Conservation (phyloP, 208 protist genomes). For the Wallacemonas sp. region DNA sequence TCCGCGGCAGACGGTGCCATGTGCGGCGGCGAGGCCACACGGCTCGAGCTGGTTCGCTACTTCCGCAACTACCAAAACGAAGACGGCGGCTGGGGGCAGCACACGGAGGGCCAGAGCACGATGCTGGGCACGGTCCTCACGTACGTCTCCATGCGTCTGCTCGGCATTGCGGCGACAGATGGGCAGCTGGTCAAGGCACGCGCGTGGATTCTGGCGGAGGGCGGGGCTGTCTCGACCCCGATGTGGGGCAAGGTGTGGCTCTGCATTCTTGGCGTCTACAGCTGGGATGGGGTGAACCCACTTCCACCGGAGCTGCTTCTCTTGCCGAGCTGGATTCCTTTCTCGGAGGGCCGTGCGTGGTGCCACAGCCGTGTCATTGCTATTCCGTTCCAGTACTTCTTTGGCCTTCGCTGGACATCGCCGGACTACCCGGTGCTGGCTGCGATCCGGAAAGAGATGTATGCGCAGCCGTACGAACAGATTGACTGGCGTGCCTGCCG, state of each 20-base stretch:
- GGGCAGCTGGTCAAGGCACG: constrained; percentile 49
- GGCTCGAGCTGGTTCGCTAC: constrained; percentile 93
- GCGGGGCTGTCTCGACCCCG: constrained; percentile 88
- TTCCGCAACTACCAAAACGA: constrained; percentile 93
- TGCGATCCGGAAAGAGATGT: constrained; percentile 89
- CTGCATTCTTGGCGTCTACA: constrained; percentile 88
- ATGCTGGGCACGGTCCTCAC: constrained; percentile 97
- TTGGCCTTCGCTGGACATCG: constrained; percentile 80
- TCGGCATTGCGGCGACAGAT: constrained; percentile 88
- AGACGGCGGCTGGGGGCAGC: constrained; percentile 96
- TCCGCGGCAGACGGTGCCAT: constrained; percentile 18
- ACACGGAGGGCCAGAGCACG: constrained; percentile 95
- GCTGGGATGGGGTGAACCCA: constrained; percentile 94
- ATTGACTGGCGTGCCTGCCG: constrained; percentile 88
- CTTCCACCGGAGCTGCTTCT: constrained; percentile 94
- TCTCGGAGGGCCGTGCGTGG: constrained; percentile 91
- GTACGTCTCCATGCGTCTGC: constrained; percentile 94
- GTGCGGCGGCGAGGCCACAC: constrained; percentile 45
- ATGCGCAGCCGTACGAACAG: constrained; percentile 65
- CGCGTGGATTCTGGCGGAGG: constrained; percentile 77
- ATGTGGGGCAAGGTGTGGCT: constrained; percentile 98
- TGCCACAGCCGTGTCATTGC: constrained; percentile 97
- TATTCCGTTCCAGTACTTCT: constrained; percentile 96
- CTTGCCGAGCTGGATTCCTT: constrained; percentile 91
- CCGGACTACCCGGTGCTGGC: constrained; percentile 58